These are phyloP conservation scores for Trichophyton mentagrophytes DNA, from an alignment of 2,329 filamentous ascomycete genomes.

Conservation along the genomic window DNA sequence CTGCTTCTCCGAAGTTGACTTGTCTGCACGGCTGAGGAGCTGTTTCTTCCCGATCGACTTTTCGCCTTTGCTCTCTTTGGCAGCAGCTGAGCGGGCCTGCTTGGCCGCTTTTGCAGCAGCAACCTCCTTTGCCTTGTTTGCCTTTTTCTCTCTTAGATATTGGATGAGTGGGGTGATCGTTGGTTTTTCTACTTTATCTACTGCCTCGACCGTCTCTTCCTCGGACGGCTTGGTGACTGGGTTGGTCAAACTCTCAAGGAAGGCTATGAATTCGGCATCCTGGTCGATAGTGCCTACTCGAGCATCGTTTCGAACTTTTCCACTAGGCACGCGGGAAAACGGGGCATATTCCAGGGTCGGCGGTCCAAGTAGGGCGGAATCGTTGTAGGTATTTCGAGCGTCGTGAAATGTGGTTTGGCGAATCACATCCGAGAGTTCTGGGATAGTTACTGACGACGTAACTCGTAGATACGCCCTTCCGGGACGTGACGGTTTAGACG, in stretches of 20 bases:
- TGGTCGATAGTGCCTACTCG: constrained; percentile 93
- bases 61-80: constrained; percentile 30
- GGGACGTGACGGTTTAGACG: constrained; percentile 73
- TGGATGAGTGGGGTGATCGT: constrained; percentile 83
- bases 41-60: constrained; percentile 31
- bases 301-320: constrained; percentile 62
- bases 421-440: constrained; percentile 56
- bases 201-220: constrained; percentile 39
- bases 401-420: constrained; percentile 63
- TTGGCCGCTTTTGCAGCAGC: constrained; percentile 37
- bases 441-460: constrained; percentile 55
- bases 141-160: constrained; percentile 83
- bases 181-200: constrained; percentile 45
- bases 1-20: constrained; percentile 22
- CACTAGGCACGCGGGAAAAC: constrained; percentile 68
- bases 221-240: constrained; percentile 45
- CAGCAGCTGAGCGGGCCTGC: constrained; percentile 18
- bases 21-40: constrained; percentile 29
- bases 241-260: constrained; percentile 76
- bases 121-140: constrained; percentile 49
- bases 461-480: constrained; percentile 74
- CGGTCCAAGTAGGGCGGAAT: constrained; percentile 60
- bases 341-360: constrained; percentile 70
- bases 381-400: constrained; percentile 61
- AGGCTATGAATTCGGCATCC: constrained; percentile 88